Percentiles rank a stretch among this genome's conserved stretches.
phyloP scores from a whole-genome alignment of 768 basidiomycete species.

The Auriscalpium vulgare region DNA sequence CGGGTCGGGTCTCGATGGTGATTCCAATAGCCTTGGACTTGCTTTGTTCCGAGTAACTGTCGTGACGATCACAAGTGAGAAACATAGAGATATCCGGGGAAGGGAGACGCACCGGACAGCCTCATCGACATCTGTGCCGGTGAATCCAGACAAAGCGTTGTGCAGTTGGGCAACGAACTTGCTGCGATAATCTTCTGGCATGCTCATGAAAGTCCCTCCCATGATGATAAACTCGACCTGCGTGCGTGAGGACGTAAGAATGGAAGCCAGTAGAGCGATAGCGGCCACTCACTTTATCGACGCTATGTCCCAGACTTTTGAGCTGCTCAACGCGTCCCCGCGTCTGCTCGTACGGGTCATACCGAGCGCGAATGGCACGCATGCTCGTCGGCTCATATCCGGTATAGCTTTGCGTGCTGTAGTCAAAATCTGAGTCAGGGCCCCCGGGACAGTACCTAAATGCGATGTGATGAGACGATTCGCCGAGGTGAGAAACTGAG shows the following conservation, averaged over 20 bases:
- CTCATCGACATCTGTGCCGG: slow-evolving; percentile 89
- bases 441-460: slow-evolving; percentile 93
- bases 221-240: slow-evolving; percentile 90
- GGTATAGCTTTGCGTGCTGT: slow-evolving; percentile 94
- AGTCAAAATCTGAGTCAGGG: slow-evolving; percentile 98
- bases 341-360: slow-evolving; percentile 97
- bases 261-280: neutral
- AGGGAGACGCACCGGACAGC: slow-evolving; percentile 61
- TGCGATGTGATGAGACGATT: neutral
- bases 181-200: slow-evolving; percentile 92
- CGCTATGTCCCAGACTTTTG: slow-evolving; percentile 91
- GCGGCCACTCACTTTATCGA: slow-evolving; percentile 70
- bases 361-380: slow-evolving; percentile 94
- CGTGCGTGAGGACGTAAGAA: too few species aligned
- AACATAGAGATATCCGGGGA: neutral
- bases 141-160: slow-evolving; percentile 93
- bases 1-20: slow-evolving; percentile 96
- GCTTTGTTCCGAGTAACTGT: slow-evolving; percentile 91
- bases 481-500: neutral
- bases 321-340: slow-evolving; percentile 92
- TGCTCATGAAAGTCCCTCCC: slow-evolving; percentile 99
- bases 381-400: slow-evolving; percentile 97
- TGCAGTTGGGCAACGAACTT: slow-evolving; percentile 94
- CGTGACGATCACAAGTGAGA: neutral
- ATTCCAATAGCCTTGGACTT: slow-evolving; percentile 99